These are phyloP conservation scores for Stagonosporopsis rhizophila DNA, from an alignment of 2,329 filamentous ascomycete species.

Conservation along the genomic window DNA sequence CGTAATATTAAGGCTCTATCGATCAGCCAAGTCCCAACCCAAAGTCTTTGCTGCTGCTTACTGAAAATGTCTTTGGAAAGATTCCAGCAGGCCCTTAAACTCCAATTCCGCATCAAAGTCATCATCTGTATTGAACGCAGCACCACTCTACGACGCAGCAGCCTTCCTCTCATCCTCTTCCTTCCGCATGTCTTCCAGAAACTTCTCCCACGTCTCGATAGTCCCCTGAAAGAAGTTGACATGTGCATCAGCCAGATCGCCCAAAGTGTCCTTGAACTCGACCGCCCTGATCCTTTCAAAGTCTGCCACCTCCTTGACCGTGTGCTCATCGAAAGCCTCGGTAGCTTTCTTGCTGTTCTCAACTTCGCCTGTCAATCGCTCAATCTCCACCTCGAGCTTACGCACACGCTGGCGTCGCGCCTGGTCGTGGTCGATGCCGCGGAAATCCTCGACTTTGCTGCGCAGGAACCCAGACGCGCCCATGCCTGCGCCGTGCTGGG, in stretches of 20 bases:
- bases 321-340: slow-evolving; percentile 95
- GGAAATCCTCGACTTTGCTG: slow-evolving; percentile 93
- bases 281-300: slow-evolving; percentile 96
- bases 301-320: slow-evolving; percentile 88
- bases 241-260: slow-evolving; percentile 82
- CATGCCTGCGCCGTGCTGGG: slow-evolving; percentile 68
- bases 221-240: slow-evolving; percentile 84
- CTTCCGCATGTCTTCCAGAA: slow-evolving; percentile 86
- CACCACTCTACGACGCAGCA: slow-evolving; percentile 27
- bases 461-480: slow-evolving; percentile 87
- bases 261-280: slow-evolving; percentile 89
- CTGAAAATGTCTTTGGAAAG: slow-evolving; percentile 1
- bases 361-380: slow-evolving; percentile 84
- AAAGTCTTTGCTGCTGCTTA: neutral
- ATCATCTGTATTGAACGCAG: neutral
- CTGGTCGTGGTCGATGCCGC: slow-evolving; percentile 95
- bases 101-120: neutral
- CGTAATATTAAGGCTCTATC: slow-evolving; percentile 9
- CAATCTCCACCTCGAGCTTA: slow-evolving; percentile 90
- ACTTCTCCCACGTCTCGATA: slow-evolving; percentile 85
- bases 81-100: slow-evolving; percentile 1
- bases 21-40: neutral
- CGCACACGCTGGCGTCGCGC: slow-evolving; percentile 84
- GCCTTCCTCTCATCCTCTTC: slow-evolving; percentile 56
- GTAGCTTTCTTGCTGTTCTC: slow-evolving; percentile 85